phyloP scores from a whole-genome alignment of 768 basidiomycete species.

The Baorangia bicolor region DNA sequence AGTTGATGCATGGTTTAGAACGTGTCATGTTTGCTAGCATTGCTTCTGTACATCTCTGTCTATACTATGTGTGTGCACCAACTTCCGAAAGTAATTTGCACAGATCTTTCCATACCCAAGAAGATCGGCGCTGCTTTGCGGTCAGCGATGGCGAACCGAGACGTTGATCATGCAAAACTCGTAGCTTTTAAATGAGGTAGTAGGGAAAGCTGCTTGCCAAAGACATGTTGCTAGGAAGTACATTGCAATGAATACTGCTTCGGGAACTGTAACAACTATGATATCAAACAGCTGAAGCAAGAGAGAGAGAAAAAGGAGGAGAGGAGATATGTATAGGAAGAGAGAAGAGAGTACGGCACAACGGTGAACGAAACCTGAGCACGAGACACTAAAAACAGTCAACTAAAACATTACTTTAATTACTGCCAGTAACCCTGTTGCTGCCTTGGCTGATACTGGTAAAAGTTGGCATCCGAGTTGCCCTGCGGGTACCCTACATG shows the following conservation, averaged over 20 bases:
- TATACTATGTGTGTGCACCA: background rate
- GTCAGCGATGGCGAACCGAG: background rate
- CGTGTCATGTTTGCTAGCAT: slow-evolving; percentile 2
- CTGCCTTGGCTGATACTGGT: slow-evolving; percentile 68
- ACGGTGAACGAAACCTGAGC: slow-evolving; percentile 2
- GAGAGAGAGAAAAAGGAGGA: slow-evolving; percentile 7
- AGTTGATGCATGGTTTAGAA: background rate
- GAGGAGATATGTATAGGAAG: slow-evolving; percentile 6
- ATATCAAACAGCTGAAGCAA: slow-evolving; percentile 33
- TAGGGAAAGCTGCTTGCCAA: slow-evolving; percentile 12
- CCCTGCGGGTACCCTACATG: slow-evolving; percentile 53
- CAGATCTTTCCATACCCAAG: background rate
- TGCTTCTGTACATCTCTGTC: slow-evolving; percentile 3
- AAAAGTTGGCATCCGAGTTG: slow-evolving; percentile 64
- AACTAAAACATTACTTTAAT: slow-evolving; percentile 13
- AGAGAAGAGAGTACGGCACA: slow-evolving; percentile 6
- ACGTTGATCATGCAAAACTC: background rate
- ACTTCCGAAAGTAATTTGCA: background rate
- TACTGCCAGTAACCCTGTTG: slow-evolving; percentile 59
- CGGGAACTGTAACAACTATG: slow-evolving; percentile 25
- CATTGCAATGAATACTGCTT: slow-evolving; percentile 30
- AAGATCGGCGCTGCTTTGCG: too few relatives aligned
- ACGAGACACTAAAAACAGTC: slow-evolving; percentile 4
- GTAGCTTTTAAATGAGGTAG: background rate
- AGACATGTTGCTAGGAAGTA: slow-evolving; percentile 29